These are phyloP conservation scores for Eucalyptus globulus DNA, from an alignment of 345 rosid genomes.

Conservation along the genomic window DNA sequence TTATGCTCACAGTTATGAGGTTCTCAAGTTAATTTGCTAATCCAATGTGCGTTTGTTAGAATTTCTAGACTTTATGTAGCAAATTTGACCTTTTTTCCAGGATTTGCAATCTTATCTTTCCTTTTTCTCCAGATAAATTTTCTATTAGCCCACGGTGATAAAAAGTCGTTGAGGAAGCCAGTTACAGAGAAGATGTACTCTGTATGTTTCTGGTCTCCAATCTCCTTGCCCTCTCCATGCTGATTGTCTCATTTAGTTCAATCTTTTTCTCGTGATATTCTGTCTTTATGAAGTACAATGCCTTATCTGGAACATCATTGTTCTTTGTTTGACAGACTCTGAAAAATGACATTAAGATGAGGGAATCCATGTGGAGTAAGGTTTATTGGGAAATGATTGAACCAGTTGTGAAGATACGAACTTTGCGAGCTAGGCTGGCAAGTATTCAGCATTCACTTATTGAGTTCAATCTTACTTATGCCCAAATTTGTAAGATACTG, in stretches of 20 bases:
- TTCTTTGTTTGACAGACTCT: constrained; percentile 30
- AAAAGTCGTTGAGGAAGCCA: constrained; percentile 56
- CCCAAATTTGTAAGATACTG: background rate
- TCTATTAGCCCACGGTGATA: constrained; percentile 66
- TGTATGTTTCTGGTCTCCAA: constrained; percentile 41
- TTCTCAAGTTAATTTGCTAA: background rate
- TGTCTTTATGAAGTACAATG: background rate
- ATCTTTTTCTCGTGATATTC: background rate
- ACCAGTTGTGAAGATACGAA: constrained; percentile 73
- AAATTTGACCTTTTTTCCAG: background rate
- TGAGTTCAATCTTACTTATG: background rate
- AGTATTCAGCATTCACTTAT: constrained; percentile 6
- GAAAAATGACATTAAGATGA: constrained; percentile 78
- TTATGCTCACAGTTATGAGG: background rate
- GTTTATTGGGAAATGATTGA: constrained; percentile 88
- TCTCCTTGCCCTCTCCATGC: background rate
- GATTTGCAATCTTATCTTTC: background rate
- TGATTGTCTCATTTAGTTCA: background rate
- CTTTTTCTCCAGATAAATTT: constrained; percentile 49
- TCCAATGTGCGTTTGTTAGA: background rate
- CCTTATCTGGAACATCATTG: background rate
- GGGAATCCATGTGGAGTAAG: constrained; percentile 64
- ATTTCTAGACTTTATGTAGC: background rate
- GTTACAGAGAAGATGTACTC: constrained; percentile 92
- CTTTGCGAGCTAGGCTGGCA: constrained; percentile 87